Evolutionary conservation across 75 land plant genomes (phyloP).

Genomic region (Selaginella moellendorffii): DNA sequence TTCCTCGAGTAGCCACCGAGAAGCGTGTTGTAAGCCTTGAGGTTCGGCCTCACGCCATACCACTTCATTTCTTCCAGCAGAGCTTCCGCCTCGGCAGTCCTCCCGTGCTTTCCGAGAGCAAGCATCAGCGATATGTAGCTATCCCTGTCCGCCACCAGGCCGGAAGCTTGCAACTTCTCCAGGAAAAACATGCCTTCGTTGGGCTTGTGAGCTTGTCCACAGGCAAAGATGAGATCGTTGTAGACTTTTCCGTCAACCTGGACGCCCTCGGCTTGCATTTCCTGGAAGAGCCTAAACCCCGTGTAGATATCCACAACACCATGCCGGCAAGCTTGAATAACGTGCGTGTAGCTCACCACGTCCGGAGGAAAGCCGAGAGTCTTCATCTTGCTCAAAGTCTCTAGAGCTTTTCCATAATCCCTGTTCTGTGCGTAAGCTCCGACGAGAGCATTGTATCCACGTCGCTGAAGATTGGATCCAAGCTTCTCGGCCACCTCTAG

Average conservation of each 20-base stretch:
- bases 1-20: constrained; percentile 59
- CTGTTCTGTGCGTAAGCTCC: constrained; percentile 43
- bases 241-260: constrained; percentile 47
- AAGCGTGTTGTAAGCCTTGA: constrained; percentile 65
- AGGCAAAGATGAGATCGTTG: constrained; percentile 54
- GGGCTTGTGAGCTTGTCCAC: constrained; percentile 41
- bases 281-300: constrained; percentile 28
- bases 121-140: constrained; percentile 39
- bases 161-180: constrained; percentile 43
- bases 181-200: constrained; percentile 28
- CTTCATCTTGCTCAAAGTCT: constrained; percentile 45
- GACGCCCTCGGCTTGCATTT: constrained; percentile 36
- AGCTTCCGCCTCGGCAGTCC: constrained; percentile 64
- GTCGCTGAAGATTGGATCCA: constrained; percentile 12
- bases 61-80: constrained; percentile 64
- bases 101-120: constrained; percentile 40
- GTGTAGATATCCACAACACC: constrained; percentile 23
- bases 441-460: constrained; percentile 66
- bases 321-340: constrained; percentile 58
- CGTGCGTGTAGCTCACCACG: constrained; percentile 36
- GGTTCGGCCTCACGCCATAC: constrained; percentile 35
- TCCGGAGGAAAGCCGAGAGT: constrained; percentile 49
- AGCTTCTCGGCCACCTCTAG: constrained; percentile 41
- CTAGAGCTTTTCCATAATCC: constrained; percentile 42
- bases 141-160: constrained; percentile 29